A percentile compares a stretch with the other conserved stretches of the same genome.
Conservation (phyloP, 2,329 filamentous ascomycete genomes). For the Ascochyta lentis region DNA sequence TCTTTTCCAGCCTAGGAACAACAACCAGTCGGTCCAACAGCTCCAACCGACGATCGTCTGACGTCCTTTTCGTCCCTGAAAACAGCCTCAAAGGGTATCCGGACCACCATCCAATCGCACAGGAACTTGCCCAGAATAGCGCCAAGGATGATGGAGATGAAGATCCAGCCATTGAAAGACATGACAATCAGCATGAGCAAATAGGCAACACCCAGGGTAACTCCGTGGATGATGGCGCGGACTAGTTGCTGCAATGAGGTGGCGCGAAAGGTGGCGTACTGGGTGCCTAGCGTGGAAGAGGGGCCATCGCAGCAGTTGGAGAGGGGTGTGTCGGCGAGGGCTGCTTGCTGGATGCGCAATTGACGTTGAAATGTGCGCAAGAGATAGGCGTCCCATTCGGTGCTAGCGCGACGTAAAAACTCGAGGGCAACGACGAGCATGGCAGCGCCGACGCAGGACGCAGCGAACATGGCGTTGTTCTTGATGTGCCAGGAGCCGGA, state of each 20-base stretch:
- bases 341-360: slow-evolving; percentile 35
- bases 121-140: slow-evolving; percentile 74
- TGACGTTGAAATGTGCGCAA: slow-evolving; percentile 58
- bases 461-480: slow-evolving; percentile 75
- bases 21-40: slow-evolving; percentile 40
- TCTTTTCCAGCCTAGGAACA: slow-evolving; percentile 24
- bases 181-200: slow-evolving; percentile 77
- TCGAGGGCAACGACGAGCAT: slow-evolving; percentile 77
- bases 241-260: slow-evolving; percentile 69
- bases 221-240: slow-evolving; percentile 70
- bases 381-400: slow-evolving; percentile 75
- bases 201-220: slow-evolving; percentile 78
- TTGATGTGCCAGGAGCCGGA: slow-evolving; percentile 72
- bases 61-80: slow-evolving; percentile 35
- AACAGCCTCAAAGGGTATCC: slow-evolving; percentile 31
- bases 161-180: slow-evolving; percentile 74
- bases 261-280: slow-evolving; percentile 56
- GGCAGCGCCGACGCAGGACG: slow-evolving; percentile 78
- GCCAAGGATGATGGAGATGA: slow-evolving; percentile 81
- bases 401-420: slow-evolving; percentile 70
- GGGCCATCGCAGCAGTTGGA: slow-evolving; percentile 38
- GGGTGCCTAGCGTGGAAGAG: slow-evolving; percentile 25
- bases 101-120: slow-evolving; percentile 67
- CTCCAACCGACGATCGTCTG: slow-evolving; percentile 26
- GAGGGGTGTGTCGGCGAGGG: slow-evolving; percentile 24